Percentiles rank a stretch among this genome's conserved stretches.
These are phyloP conservation scores for Aaosphaeria arxii DNA, from an alignment of 2,329 filamentous ascomycete species.

Conservation along the genomic window DNA sequence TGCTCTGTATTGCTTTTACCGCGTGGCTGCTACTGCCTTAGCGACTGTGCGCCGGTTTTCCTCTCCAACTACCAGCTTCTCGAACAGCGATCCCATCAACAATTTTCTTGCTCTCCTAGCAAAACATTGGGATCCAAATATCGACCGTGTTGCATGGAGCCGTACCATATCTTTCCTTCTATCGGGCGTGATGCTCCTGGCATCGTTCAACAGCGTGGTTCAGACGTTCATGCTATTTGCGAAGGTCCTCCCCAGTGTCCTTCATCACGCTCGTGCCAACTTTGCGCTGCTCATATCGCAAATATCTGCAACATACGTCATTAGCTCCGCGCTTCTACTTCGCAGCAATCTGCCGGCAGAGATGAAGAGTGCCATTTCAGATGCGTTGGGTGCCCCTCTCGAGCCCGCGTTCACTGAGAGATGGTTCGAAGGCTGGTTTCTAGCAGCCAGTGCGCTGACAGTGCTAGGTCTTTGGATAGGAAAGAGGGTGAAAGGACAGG, in stretches of 20 bases:
- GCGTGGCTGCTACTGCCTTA: slow-evolving; percentile 69
- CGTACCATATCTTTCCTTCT: slow-evolving; percentile 82
- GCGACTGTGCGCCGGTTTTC: slow-evolving; percentile 63
- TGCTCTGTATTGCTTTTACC: slow-evolving; percentile 80
- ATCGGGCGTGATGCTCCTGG: slow-evolving; percentile 77
- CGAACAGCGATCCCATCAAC: slow-evolving; percentile 77
- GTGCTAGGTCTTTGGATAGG: slow-evolving; percentile 72
- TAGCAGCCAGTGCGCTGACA: slow-evolving; percentile 65
- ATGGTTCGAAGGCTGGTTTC: slow-evolving; percentile 88
- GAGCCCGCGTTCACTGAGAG: slow-evolving; percentile 70
- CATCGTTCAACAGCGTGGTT: slow-evolving; percentile 77
- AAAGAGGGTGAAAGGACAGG: slow-evolving; percentile 53
- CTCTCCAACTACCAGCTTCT: slow-evolving; percentile 53
- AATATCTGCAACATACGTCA: slow-evolving; percentile 80
- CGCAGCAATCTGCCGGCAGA: slow-evolving; percentile 75
- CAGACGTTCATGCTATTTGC: slow-evolving; percentile 82
- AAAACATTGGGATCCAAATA: slow-evolving; percentile 77
- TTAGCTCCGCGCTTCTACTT: slow-evolving; percentile 73
- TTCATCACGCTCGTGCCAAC: slow-evolving; percentile 73
- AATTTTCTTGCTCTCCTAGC: slow-evolving; percentile 76
- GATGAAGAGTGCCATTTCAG: slow-evolving; percentile 72
- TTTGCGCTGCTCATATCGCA: slow-evolving; percentile 77
- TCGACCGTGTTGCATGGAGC: slow-evolving; percentile 80
- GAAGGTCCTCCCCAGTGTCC: slow-evolving; percentile 67
- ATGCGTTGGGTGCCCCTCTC: slow-evolving; percentile 73